phyloP scores from a whole-genome alignment of 768 basidiomycete genomes.

The Gymnopilus dilepis region DNA sequence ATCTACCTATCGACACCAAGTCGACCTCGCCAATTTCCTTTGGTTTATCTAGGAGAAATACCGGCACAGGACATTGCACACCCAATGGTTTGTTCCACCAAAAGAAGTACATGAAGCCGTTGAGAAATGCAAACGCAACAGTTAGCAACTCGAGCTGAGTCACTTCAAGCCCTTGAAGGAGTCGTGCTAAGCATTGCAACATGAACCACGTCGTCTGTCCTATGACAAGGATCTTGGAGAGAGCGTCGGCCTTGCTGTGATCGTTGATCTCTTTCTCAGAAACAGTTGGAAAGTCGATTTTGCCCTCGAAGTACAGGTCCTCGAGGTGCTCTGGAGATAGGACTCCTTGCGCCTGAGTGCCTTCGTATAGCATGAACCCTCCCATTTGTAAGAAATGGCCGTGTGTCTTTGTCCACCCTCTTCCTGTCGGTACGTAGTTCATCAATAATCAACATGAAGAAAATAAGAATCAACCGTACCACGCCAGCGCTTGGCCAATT shows the following conservation, averaged over 20 bases:
- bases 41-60: neutral
- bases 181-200: conserved; percentile 31
- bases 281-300: conserved; percentile 14
- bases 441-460: too few relatives aligned
- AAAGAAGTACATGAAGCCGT: conserved; percentile 30
- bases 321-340: too few relatives aligned
- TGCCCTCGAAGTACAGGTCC: neutral
- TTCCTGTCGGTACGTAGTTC: too few relatives aligned
- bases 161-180: conserved; percentile 26
- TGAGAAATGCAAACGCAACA: conserved; percentile 34
- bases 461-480: too few relatives aligned
- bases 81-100: conserved; percentile 35
- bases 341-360: neutral
- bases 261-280: conserved; percentile 21
- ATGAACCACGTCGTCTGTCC: conserved; percentile 39
- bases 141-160: conserved; percentile 40
- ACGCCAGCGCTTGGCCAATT: too few relatives aligned
- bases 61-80: neutral
- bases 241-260: conserved; percentile 34
- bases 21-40: too few relatives aligned
- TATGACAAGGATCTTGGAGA: conserved; percentile 29
- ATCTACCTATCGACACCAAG: too few relatives aligned
- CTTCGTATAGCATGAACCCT: conserved; percentile 4
- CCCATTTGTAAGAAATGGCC: conserved; percentile 14
- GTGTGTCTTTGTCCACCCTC: conserved; percentile 5